Conservation (phyloP, 2,329 filamentous ascomycete species). For the Xylaria arbuscula region DNA sequence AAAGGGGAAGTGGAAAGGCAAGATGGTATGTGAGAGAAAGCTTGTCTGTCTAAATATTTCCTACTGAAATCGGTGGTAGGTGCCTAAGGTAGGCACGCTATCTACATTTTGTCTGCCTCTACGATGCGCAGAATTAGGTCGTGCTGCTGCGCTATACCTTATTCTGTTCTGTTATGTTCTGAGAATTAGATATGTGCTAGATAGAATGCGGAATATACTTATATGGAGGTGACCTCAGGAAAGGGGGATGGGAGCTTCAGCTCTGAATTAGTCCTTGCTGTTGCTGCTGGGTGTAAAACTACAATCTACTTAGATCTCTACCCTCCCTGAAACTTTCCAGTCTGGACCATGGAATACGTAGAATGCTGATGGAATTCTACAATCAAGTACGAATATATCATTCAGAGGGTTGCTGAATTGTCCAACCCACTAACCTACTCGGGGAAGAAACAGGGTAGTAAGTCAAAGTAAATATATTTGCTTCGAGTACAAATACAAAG, state of each 20-base stretch:
- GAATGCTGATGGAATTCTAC: neutral
- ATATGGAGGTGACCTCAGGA: too few species aligned
- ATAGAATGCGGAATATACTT: too few species aligned
- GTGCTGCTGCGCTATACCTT: neutral
- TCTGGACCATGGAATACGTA: neutral
- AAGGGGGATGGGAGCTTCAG: neutral
- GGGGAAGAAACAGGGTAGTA: constrained; percentile 4
- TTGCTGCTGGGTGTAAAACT: neutral
- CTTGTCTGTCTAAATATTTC: too few species aligned
- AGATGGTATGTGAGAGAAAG: too few species aligned
- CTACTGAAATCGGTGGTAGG: too few species aligned
- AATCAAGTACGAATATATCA: neutral
- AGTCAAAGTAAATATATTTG: neutral
- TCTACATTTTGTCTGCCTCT: neutral
- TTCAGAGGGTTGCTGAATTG: neutral
- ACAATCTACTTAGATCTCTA: neutral
- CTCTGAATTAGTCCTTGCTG: neutral
- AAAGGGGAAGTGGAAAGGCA: neutral
- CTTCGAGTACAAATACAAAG: constrained; percentile 11
- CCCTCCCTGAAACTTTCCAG: neutral
- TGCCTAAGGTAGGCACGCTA: too few species aligned
- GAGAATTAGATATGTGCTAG: too few species aligned
- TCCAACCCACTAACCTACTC: neutral
- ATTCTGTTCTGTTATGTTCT: too few species aligned
- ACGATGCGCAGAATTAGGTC: neutral